These are phyloP conservation scores for Neurospora sp. DNA, from an alignment of 495 filamentous ascomycete genomes.

Conservation along the genomic window DNA sequence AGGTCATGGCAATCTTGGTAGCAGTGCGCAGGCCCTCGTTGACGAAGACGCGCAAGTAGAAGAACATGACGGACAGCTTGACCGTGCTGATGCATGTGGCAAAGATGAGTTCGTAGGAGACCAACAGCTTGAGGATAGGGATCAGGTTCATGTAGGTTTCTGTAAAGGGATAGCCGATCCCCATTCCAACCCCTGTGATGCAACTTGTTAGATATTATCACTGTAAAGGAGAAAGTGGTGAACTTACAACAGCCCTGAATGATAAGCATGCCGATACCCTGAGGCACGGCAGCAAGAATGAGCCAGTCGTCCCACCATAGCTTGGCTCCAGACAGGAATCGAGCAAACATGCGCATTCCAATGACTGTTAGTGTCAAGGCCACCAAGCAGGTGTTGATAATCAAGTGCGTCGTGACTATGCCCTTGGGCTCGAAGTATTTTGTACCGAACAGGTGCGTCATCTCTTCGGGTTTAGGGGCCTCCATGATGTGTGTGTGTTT, in stretches of 20 bases:
- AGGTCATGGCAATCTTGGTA: slow-evolving; percentile 6
- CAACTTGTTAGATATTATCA: neutral
- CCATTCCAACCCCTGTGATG: slow-evolving; percentile 9
- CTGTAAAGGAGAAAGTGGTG: neutral
- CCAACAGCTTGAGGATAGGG: slow-evolving; percentile 14
- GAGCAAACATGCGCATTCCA: slow-evolving; percentile 8
- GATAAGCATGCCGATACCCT: slow-evolving; percentile 14
- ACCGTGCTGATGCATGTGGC: slow-evolving; percentile 9
- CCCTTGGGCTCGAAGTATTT: neutral
- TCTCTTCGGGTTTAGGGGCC: neutral
- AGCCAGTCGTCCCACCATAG: slow-evolving; percentile 28
- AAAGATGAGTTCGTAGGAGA: slow-evolving; percentile 15
- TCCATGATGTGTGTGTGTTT: neutral
- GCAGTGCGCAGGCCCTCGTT: slow-evolving; percentile 8
- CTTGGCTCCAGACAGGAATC: slow-evolving; percentile 9
- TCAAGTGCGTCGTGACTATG: slow-evolving; percentile 11
- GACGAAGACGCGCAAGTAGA: slow-evolving; percentile 21
- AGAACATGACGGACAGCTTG: slow-evolving; percentile 17
- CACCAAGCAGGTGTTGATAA: slow-evolving; percentile 13
- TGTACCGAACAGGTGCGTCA: neutral
- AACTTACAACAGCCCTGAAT: slow-evolving; percentile 20
- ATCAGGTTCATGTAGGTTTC: slow-evolving; percentile 7
- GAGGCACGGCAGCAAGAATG: slow-evolving; percentile 16
- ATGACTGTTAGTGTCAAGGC: slow-evolving; percentile 7
- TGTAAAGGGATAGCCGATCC: slow-evolving; percentile 6